Percentiles rank a stretch among this genome's conserved stretches.
Conservation (phyloP, 192 early-diverging fungal species). For the Gryganskiella cystojenkinii region DNA sequence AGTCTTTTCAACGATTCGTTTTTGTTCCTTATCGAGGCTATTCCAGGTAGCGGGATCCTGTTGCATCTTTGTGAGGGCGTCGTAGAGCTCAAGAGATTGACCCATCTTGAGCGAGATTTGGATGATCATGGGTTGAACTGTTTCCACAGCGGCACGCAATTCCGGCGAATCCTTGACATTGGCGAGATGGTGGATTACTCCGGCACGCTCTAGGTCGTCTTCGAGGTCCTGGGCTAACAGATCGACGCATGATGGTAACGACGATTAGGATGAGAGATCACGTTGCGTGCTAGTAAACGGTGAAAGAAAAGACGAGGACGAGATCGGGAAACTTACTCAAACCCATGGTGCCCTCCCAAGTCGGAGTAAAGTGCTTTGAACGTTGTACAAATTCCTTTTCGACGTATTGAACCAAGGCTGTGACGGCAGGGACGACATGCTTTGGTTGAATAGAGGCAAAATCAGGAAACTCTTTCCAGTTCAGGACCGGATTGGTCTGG, state of each 20-base stretch:
- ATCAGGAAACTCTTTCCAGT: slow-evolving; percentile 64
- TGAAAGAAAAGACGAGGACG: background rate
- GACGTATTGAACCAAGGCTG: slow-evolving; percentile 49
- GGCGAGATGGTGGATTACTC: slow-evolving; percentile 62
- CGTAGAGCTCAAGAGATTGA: slow-evolving; percentile 64
- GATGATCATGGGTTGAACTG: slow-evolving; percentile 61
- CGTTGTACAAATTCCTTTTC: slow-evolving; percentile 55
- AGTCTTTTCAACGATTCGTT: slow-evolving; percentile 61
- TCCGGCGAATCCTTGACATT: slow-evolving; percentile 65
- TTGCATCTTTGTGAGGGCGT: slow-evolving; percentile 59
- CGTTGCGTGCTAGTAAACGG: background rate
- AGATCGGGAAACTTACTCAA: slow-evolving; percentile 42
- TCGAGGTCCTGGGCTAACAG: slow-evolving; percentile 58
- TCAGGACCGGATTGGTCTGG: slow-evolving; percentile 45
- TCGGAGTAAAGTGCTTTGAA: slow-evolving; percentile 58
- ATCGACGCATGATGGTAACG: background rate
- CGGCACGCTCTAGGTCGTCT: slow-evolving; percentile 59
- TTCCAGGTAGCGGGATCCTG: slow-evolving; percentile 40
- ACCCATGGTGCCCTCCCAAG: slow-evolving; percentile 66
- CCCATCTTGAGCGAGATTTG: slow-evolving; percentile 61
- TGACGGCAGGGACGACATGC: slow-evolving; percentile 56
- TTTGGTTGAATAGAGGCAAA: slow-evolving; percentile 58
- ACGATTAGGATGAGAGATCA: background rate
- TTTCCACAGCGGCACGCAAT: slow-evolving; percentile 58
- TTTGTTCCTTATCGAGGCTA: slow-evolving; percentile 55